Conservation (phyloP, 2,329 filamentous ascomycete genomes). For the Colletotrichum phormii region DNA sequence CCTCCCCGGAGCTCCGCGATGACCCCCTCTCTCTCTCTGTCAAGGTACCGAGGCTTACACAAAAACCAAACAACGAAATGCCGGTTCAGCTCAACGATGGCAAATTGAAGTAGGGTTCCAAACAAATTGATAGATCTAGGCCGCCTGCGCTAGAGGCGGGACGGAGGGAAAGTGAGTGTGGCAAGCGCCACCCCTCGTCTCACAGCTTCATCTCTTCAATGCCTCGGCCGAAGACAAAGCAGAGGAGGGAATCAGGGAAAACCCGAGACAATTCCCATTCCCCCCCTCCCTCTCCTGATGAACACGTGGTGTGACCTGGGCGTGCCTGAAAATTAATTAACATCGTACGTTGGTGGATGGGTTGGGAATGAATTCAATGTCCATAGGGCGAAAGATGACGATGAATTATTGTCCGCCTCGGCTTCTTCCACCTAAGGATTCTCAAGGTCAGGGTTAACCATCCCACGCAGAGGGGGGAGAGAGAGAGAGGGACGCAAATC, state of each 20-base stretch:
- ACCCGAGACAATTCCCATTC: neutral
- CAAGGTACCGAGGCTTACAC: neutral
- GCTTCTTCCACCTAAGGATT: neutral
- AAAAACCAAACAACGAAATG: neutral
- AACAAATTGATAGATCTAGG: neutral
- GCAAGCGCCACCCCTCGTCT: neutral
- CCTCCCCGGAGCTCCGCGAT: neutral
- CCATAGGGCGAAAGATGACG: neutral
- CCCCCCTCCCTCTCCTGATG: neutral
- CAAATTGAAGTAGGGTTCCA: neutral
- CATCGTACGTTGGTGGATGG: neutral
- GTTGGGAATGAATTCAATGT: neutral
- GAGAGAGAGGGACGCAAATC: neutral
- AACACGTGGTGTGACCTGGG: neutral
- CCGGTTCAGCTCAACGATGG: neutral
- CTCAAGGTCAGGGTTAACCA: neutral
- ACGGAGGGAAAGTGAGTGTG: neutral
- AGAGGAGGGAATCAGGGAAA: neutral
- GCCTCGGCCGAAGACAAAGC: neutral
- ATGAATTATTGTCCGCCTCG: neutral
- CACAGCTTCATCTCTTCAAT: constrained; percentile 2
- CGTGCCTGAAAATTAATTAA: too few species aligned
- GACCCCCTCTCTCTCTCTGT: neutral
- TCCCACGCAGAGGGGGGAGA: neutral
- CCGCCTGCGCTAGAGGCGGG: too few species aligned